Conservation (phyloP, 2,329 filamentous ascomycete genomes). For the Mycocentrospora acerina region DNA sequence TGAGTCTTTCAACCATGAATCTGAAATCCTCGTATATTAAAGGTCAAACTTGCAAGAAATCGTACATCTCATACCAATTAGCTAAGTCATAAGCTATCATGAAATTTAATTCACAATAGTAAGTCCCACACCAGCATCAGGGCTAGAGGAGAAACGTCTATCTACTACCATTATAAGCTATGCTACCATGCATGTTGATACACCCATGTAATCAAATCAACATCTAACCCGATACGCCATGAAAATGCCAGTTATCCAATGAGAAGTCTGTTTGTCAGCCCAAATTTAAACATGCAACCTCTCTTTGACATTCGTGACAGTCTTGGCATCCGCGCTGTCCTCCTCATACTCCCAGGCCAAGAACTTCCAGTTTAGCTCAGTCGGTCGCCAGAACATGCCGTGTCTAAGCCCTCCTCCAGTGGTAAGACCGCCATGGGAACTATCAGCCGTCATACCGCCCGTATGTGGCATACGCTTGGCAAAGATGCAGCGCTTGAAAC, state of each 20-base stretch:
- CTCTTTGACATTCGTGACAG: conserved; percentile 17
- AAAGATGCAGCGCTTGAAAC: conserved; percentile 85
- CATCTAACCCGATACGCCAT: conserved; percentile 23
- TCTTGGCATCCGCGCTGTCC: conserved; percentile 14
- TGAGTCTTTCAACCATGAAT: no score
- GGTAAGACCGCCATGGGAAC: conserved; percentile 16
- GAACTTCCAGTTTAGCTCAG: conserved; percentile 83
- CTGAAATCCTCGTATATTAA: no score
- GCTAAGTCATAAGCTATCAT: no score
- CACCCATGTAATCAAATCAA: conserved; percentile 6
- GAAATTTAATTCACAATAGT: no score
- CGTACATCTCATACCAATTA: no score
- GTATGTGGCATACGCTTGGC: conserved; percentile 75
- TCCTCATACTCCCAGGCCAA: conserved; percentile 72
- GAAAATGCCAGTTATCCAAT: conserved; percentile 28
- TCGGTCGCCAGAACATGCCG: conserved; percentile 65
- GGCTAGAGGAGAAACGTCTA: no score
- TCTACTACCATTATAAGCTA: no score
- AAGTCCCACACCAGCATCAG: no score
- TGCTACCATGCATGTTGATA: no score
- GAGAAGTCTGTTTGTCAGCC: conserved; percentile 2
- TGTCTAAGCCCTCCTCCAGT: conserved; percentile 48
- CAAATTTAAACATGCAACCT: conserved; percentile 33
- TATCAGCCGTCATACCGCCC: conserved; percentile 79
- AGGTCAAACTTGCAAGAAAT: no score